phyloP scores from a whole-genome alignment of 1,284 basidiomycete species.

The Wolfiporia cocos region DNA sequence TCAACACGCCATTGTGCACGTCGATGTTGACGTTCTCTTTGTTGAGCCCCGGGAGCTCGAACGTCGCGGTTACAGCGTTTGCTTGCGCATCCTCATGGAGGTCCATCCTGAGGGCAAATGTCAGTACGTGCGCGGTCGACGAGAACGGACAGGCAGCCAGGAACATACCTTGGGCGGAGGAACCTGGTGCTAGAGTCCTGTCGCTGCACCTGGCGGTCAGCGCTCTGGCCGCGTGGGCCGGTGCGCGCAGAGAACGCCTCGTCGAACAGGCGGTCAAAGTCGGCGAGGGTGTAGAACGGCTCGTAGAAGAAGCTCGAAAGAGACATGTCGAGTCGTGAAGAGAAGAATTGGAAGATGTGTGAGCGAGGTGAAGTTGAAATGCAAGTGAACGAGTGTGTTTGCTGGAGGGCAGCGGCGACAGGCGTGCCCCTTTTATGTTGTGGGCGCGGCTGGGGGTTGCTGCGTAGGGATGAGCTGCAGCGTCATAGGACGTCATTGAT shows the following conservation, averaged over 20 bases:
- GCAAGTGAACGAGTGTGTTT: background rate
- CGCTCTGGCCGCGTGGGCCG: slow-evolving; percentile 1
- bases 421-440: too few species aligned
- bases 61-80: slow-evolving; percentile 40
- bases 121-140: slow-evolving; percentile 1
- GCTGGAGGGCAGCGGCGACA: background rate
- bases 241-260: slow-evolving; percentile 32
- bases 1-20: slow-evolving; percentile 35
- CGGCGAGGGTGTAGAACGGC: slow-evolving; percentile 35
- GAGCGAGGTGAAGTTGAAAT: background rate
- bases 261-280: slow-evolving; percentile 46
- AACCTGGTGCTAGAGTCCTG: slow-evolving; percentile 8
- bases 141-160: background rate
- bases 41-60: slow-evolving; percentile 44
- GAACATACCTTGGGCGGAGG: slow-evolving; percentile 23
- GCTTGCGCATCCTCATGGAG: slow-evolving; percentile 35
- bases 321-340: slow-evolving; percentile 13
- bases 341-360: background rate
- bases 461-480: background rate
- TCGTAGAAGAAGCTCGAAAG: slow-evolving; percentile 35
- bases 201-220: slow-evolving; percentile 8
- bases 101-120: slow-evolving; percentile 33
- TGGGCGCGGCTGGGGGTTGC: too few species aligned
- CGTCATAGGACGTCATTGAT: background rate
- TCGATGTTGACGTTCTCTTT: slow-evolving; percentile 38